phyloP scores from a whole-genome alignment of 2,329 filamentous ascomycete genomes.

The Aulographum hederae region DNA sequence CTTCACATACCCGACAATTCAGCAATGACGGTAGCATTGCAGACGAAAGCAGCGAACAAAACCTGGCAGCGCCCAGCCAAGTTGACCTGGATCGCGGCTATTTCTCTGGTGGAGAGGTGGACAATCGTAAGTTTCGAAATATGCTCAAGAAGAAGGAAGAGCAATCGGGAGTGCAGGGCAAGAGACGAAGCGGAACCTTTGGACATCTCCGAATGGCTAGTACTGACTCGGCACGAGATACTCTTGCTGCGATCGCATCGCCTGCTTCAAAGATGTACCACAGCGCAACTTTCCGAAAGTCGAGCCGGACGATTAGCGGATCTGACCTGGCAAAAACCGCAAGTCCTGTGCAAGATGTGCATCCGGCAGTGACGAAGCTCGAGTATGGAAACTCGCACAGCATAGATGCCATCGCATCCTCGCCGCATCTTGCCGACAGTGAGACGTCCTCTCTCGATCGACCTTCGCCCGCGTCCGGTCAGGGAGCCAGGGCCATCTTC shows the following conservation, averaged over 20 bases:
- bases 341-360: conserved; percentile 14
- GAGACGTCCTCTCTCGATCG: conserved; percentile 30
- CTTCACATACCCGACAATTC: too few relatives aligned
- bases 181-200: conserved; percentile 35
- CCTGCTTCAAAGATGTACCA: conserved; percentile 53
- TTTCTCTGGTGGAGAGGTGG: conserved; percentile 76
- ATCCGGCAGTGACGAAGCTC: conserved; percentile 38
- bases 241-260: conserved; percentile 29
- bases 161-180: too few relatives aligned
- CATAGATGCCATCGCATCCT: conserved; percentile 23
- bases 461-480: conserved; percentile 23
- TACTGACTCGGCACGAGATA: conserved; percentile 53
- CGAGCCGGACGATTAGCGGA: conserved; percentile 22
- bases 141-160: conserved; percentile 60
- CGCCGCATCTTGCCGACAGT: conserved; percentile 20
- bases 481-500: conserved; percentile 16
- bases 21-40: too few relatives aligned
- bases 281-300: conserved; percentile 20
- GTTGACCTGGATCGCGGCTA: conserved; percentile 71
- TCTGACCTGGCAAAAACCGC: conserved; percentile 28
- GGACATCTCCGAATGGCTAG: conserved; percentile 67
- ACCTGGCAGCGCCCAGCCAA: conserved; percentile 14
- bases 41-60: conserved; percentile 9
- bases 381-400: conserved; percentile 31
- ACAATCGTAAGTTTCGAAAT: conserved; percentile 52